phyloP scores from a whole-genome alignment of 208 protist genomes.

The Acanthamoeba culbertsoni region DNA sequence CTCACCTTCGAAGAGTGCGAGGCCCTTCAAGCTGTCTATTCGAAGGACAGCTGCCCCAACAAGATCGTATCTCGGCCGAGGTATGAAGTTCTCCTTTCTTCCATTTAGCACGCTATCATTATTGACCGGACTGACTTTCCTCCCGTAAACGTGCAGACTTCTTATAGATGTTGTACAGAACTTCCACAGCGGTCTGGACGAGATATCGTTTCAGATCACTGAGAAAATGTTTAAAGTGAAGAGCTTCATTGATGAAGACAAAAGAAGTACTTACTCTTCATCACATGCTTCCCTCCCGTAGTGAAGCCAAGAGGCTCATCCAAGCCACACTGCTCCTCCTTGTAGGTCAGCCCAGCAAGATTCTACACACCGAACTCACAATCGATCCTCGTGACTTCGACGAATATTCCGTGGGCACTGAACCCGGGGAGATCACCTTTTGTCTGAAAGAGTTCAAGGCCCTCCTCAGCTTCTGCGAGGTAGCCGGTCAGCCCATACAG shows the following conservation, averaged over 20 bases:
- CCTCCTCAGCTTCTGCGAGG: not conserved
- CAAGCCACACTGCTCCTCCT: too few species aligned
- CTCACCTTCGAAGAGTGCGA: slow-evolving; percentile 18
- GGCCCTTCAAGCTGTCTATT: slow-evolving; percentile 5
- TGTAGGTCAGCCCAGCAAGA: not conserved
- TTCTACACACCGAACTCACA: not conserved
- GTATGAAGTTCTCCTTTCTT: too few species aligned
- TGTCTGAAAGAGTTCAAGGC: slow-evolving; percentile 19
- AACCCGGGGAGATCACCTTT: not conserved
- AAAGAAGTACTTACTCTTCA: not conserved
- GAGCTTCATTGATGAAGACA: not conserved
- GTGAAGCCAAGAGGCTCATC: too few species aligned
- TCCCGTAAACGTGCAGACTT: too few species aligned
- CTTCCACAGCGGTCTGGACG: not conserved
- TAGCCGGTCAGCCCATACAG: not conserved
- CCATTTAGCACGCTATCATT: too few species aligned
- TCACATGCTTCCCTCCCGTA: not conserved
- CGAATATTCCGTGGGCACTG: not conserved
- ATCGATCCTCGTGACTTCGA: not conserved
- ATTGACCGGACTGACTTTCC: too few species aligned
- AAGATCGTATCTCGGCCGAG: not conserved
- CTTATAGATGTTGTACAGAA: not conserved
- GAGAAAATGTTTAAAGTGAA: not conserved
- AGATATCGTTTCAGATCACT: not conserved
- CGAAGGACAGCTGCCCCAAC: slow-evolving; percentile 6